Evolutionary conservation across 805 yeast species (phyloP), one percentile per base, ranked within the genome.

Genomic region (Lipomyces mesembrius): DNA sequence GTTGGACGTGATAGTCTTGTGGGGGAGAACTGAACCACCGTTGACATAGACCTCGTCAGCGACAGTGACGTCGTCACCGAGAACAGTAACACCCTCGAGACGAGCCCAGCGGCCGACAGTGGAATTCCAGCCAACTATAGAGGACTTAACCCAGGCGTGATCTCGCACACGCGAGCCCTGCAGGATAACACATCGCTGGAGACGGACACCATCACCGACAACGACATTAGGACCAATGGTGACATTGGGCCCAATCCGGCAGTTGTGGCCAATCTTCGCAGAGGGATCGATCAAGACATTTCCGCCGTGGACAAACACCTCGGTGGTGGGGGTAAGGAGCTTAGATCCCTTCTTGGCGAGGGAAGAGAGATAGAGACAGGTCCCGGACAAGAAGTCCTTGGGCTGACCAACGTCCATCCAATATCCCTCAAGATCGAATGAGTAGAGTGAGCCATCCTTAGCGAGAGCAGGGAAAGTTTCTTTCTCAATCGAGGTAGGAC

Each of bases 371-470:
- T 93, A 95, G 72, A 94, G 84, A 75, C 92, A 88, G 76, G 98
- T 91, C 81, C 99, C 99, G 68, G 97, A 88, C 73, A 95, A 83
- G 88, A 92, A 95, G 83, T 95, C 99, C 87, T 94, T 95, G 86
- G 99, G 99, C 85, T 95, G 99, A 82, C 99, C 99, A 75, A 95
- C 98, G 82, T 95, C 99, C 99, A 95, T 95, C 99, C 99, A 95
- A 91, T 88, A 95, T 74, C 99, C 98, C 85, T 95, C 98, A 78
- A 95, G 87, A 82, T 95, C 99, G 78, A 91, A 95, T 63, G 98
- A 93, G 86, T 88, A 95, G 77, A 95, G 86, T 69, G 89, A 85
- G 78, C 89, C 92, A 79, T 89, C 83, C 82, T 91, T 96, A 73
- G 96, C 98, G 76, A 95, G 87, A 76, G 84, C 83, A 77, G 99